Percentiles rank a stretch among this genome's conserved stretches.
Conservation (phyloP, 805 yeast species). For the Kluyveromyces lactis region DNA sequence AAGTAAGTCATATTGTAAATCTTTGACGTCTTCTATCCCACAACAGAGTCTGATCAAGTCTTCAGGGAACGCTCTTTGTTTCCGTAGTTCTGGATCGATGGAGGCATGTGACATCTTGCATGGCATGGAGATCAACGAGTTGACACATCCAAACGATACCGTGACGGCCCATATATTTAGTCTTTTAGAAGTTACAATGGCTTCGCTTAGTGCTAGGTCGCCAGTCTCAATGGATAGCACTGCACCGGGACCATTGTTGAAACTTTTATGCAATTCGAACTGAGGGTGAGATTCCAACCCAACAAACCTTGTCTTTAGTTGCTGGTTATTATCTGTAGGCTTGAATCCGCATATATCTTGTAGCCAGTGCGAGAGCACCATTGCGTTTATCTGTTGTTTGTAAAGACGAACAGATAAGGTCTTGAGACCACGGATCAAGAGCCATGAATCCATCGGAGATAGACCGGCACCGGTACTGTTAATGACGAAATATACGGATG, state of each 20-base stretch:
- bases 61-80: constrained; percentile 85
- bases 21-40: constrained; percentile 80
- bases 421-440: constrained; percentile 78
- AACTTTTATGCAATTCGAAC: constrained; percentile 65
- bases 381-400: constrained; percentile 78
- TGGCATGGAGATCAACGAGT: constrained; percentile 87
- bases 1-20: constrained; percentile 72
- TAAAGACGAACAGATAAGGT: constrained; percentile 81
- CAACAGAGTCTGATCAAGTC: constrained; percentile 84
- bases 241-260: constrained; percentile 81
- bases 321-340: constrained; percentile 6
- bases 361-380: constrained; percentile 66
- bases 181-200: constrained; percentile 59
- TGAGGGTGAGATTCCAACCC: constrained; percentile 80
- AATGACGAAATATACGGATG: constrained; percentile 63
- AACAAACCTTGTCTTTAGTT: constrained; percentile 64
- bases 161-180: constrained; percentile 72
- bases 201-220: constrained; percentile 51
- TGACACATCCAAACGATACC: constrained; percentile 91
- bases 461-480: constrained; percentile 89
- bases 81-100: constrained; percentile 78
- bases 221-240: constrained; percentile 89
- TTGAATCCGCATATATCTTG: constrained; percentile 49
- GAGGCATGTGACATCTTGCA: constrained; percentile 97
- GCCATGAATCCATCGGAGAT: constrained; percentile 90